A percentile compares a stretch with the other conserved stretches of the same genome.
Evolutionary conservation across 306 rosid genomes (phyloP).

Genomic region (Cucumis melo): DNA sequence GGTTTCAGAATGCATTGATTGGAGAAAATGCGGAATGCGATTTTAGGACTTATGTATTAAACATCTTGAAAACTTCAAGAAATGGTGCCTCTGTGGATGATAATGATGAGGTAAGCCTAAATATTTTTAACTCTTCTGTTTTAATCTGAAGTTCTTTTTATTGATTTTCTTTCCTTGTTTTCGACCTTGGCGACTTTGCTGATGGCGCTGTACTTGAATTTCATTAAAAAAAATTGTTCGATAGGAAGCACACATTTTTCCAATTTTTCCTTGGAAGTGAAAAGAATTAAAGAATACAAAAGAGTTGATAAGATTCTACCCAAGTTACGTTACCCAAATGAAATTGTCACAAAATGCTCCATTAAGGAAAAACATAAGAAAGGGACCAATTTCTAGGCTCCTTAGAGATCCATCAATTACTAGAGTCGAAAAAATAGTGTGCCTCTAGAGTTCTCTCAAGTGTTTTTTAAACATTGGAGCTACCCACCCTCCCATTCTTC

Average conservation of each 20-base stretch:
- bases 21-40: conserved; percentile 30
- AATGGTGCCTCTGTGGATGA: conserved; percentile 15
- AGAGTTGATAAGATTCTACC: background rate
- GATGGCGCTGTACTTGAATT: background rate
- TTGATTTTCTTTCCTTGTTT: background rate
- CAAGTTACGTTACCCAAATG: background rate
- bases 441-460: background rate
- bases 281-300: background rate
- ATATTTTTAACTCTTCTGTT: background rate
- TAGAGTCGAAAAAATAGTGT: background rate
- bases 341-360: background rate
- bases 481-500: background rate
- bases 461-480: background rate
- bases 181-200: background rate
- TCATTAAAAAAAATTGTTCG: too few species aligned
- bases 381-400: background rate
- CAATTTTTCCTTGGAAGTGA: background rate
- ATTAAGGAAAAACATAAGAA: background rate
- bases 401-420: background rate
- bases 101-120: conserved; percentile 30
- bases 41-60: conserved; percentile 32
- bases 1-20: conserved; percentile 33
- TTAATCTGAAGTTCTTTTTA: background rate
- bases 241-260: background rate
- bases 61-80: conserved; percentile 23